Evolutionary conservation across 2,329 filamentous ascomycete species (phyloP), one percentile per base, ranked within the genome.

Genomic region (Ceratocystis alfenasii): DNA sequence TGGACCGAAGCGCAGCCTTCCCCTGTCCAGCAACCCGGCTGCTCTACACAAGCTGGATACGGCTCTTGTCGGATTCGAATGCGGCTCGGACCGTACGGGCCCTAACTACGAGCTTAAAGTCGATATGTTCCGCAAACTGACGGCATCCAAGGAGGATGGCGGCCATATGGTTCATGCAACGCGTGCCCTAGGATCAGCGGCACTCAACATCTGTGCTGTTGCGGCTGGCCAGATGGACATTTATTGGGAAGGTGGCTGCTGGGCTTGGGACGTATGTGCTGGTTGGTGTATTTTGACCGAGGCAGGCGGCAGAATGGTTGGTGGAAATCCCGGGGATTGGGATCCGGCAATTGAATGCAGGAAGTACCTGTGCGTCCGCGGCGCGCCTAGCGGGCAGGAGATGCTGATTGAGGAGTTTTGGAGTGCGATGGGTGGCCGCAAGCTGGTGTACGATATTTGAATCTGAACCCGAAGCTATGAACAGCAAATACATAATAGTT

Each of bases 201-300:
- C 89, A 50, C 76, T 93, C 71, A 92, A 92, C 74, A 74, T 92
- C 20, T 89, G 87, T 66, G 81, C 80, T 48, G 86, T 90, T 2
- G 89, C 89, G 2, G 82, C 83, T 8, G 89, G 89, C 0, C 81
- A 85, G 73, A 70, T 90, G 30, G 89, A 93, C 73, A 71, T 84
- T 25, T 93, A 90, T 73, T 93, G 89, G 89, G 89, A 93, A 76
- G 88, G 87, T 46, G 89, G 89, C 0, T 90, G 87, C 74, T 93
- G 88, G 83, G 87, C 88, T 1, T 93, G 89, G 89, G 89, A 93
- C 73, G 89, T 93, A 1, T 89, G 87, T 72, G 89, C 89, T 4
- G 89, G 86, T 0, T 92, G 88, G 89, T 84, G 86, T 67, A 86
- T 93, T 68, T 76, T 93, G 30, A 76, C 78, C 36, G 89, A 93